Evolutionary conservation across 306 rosid genomes (phyloP), one percentile per base, ranked within the genome.

Genomic region (Inga leiocalycina): DNA sequence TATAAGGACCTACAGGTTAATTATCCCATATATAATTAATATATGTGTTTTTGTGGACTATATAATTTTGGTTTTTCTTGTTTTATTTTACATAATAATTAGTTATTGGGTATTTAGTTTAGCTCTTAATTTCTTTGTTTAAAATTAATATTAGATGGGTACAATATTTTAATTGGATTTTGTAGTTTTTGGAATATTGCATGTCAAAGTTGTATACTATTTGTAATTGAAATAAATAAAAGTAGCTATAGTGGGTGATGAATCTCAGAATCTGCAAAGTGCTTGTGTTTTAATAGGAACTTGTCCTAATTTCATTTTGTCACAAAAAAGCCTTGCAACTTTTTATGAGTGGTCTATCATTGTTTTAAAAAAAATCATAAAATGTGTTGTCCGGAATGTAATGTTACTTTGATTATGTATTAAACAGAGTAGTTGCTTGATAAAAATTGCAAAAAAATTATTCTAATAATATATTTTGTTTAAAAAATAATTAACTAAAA

Each of bases 241-340:
- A 65, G 9, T 32, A 65, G 41, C 10, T 65, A 32, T 39, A 39
- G 43, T 65, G 41, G 71, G 71, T 30, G 10, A 65, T 65, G 54
- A 61, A 77, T 54, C 61, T 54, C 61, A 54, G 61, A 54, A 54
- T 77, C 45, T 43, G 45, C 5, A 9, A 77, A 77, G 81, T 77
- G 81, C 5, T 44, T 61, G 72, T 61, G 72, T 37, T 77, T 43
- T 56, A 9, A 39, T 59, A 66, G 70, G 39, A 64, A 64, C 70
- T 51, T 75, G 32, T 54, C 71, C 79, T 56, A 30, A 65, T 65
- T 56, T 76, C 59, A 12, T 13, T 65, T 56, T 76, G 71, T 48
- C 49, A 41, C 68, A 54, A 76, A 82, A 67, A 67, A 44, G 51
- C 77, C 49, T 43, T 13, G 43, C 62, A 68, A 41, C 81, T 82